Evolutionary conservation across 2,329 filamentous ascomycete genomes (phyloP), one percentile per base, ranked within the genome.

Genomic region (Neurospora sp.): DNA sequence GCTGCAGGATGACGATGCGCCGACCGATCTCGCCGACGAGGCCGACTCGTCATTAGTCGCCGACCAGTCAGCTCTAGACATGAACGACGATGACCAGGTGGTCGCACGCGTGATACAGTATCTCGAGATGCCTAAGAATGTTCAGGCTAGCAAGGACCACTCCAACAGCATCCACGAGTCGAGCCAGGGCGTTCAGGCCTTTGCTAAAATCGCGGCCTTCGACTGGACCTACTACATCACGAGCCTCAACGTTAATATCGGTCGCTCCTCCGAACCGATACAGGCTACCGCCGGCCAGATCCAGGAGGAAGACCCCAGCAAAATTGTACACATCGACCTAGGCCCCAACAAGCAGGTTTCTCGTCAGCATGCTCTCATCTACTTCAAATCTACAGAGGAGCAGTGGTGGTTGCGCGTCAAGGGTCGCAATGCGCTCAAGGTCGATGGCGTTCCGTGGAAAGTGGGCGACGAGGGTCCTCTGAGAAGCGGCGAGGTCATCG

Each of bases 161-260:
- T 82, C 88, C 69, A 91, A 91, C 77, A 81, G 84, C 65, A 86
- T 88, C 69, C 88, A 91, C 77, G 86, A 89, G 75, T 82, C 84
- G 69, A 86, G 87, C 72, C 83, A 84, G 52, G 87, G 87, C 23
- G 88, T 91, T 72, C 85, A 88, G 76, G 92, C 92, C 41, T 96
- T 92, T 78, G 92, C 92, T 69, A 95, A 95, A 81, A 90, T 96
- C 71, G 89, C 91, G 23, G 92, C 91, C 17, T 87, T 89, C 73
- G 90, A 92, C 77, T 96, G 92, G 92, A 93, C 92, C 10, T 96
- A 91, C 79, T 95, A 93, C 77, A 88, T 95, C 71, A 91, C 90
- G 72, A 89, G 89, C 72, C 84, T 92, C n/a, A 84, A 85, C 68
- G 87, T 93, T 77, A 89, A 91, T 74, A 93, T 96, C 73, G 92